Conservation (phyloP, 495 filamentous ascomycete species). For the Lasiosphaeria ovina region DNA sequence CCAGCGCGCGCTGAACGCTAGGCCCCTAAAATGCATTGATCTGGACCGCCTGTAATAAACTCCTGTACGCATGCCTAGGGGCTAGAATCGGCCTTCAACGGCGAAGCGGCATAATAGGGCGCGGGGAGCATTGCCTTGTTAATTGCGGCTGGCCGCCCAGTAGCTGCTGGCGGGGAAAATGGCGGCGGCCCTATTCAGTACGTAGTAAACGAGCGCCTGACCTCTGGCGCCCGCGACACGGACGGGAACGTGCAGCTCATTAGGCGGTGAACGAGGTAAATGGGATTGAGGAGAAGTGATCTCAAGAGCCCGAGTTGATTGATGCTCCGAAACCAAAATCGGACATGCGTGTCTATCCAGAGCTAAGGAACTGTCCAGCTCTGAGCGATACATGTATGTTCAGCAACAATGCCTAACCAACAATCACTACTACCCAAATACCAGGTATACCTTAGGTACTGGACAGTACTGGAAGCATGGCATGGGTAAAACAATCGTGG, state of each 20-base stretch:
- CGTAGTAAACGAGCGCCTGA: background rate
- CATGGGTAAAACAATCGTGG: no score
- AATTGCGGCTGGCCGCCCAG: constrained; percentile 4
- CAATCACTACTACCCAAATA: no score
- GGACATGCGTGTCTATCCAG: no score
- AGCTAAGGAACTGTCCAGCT: no score
- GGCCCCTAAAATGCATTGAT: background rate
- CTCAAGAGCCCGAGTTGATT: background rate
- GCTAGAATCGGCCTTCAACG: background rate
- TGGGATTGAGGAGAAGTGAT: constrained; percentile 1
- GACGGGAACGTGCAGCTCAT: background rate
- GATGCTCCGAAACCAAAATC: background rate
- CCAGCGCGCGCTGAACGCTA: background rate
- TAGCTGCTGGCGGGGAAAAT: background rate
- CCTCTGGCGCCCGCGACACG: background rate
- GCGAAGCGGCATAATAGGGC: background rate
- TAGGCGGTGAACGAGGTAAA: constrained; percentile 3
- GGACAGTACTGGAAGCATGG: no score
- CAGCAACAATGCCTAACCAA: no score
- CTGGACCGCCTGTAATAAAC: background rate
- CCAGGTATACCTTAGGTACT: no score
- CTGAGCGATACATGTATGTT: no score
- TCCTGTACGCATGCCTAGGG: background rate
- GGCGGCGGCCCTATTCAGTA: background rate
- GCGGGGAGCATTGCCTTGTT: constrained; percentile 14